Percentiles rank a stretch among this genome's conserved stretches.
These are phyloP conservation scores for Rhodotorula sphaerocarpa DNA, from an alignment of 768 basidiomycete genomes.

Conservation along the genomic window DNA sequence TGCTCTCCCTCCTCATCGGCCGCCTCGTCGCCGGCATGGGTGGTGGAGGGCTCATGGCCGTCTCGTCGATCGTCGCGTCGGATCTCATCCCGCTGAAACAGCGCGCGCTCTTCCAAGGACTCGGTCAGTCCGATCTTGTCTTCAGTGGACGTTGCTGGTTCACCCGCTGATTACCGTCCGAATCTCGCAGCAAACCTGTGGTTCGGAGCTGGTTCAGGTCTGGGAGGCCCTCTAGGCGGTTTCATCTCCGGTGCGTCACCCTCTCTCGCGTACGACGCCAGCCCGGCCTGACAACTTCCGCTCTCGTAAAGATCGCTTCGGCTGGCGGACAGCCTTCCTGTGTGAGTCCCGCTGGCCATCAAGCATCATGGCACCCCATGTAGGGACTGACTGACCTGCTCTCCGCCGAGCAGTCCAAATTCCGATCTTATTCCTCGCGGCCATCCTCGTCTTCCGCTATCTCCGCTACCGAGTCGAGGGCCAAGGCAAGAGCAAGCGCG, in stretches of 20 bases:
- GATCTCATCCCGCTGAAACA: slow-evolving; percentile 83
- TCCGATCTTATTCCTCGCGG: slow-evolving; percentile 65
- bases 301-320: slow-evolving; percentile 25
- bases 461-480: slow-evolving; percentile 67
- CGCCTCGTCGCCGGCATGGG: slow-evolving; percentile 49
- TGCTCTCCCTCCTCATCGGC: slow-evolving; percentile 70
- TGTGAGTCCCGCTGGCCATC: slow-evolving; percentile 41
- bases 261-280: too few species aligned
- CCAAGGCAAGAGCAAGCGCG: slow-evolving; percentile 28
- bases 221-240: slow-evolving; percentile 45
- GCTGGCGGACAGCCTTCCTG: slow-evolving; percentile 76
- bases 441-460: slow-evolving; percentile 62
- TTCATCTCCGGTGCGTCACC: slow-evolving; percentile 19
- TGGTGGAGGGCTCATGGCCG: slow-evolving; percentile 54
- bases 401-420: slow-evolving; percentile 49
- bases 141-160: background rate
- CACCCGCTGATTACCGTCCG: background rate
- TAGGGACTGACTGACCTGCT: background rate
- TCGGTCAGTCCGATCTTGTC: slow-evolving; percentile 45
- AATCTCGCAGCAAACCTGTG: slow-evolving; percentile 43
- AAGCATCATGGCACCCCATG: background rate
- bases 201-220: slow-evolving; percentile 62
- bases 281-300: too few species aligned
- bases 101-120: slow-evolving; percentile 82
- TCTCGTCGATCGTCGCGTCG: slow-evolving; percentile 57